Conservation (phyloP, 2,329 filamentous ascomycete species). For the Fusarium sterilihyphosum region DNA sequence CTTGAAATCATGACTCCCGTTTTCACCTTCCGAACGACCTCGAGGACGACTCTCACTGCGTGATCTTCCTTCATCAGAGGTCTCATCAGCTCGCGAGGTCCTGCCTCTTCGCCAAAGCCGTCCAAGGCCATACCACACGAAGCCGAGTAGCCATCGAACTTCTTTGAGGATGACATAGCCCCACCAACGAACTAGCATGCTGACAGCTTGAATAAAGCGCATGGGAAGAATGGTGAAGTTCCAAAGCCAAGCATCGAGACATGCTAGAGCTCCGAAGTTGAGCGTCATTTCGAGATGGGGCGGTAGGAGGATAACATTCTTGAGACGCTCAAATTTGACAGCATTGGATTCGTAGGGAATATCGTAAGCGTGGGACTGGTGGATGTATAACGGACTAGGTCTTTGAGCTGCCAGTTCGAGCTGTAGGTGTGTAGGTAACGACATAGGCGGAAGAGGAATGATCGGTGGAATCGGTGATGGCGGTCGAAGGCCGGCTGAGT, state of each 20-base stretch:
- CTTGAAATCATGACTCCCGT: slow-evolving; percentile 9
- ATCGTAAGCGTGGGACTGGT: slow-evolving; percentile 65
- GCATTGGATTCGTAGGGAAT: slow-evolving; percentile 90
- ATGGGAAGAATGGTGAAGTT: slow-evolving; percentile 95
- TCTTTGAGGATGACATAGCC: slow-evolving; percentile 76
- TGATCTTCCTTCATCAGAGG: slow-evolving; percentile 52
- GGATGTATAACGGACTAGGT: slow-evolving; percentile 73
- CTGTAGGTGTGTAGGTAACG: slow-evolving; percentile 71
- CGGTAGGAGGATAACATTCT: slow-evolving; percentile 88
- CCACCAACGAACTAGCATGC: slow-evolving; percentile 84
- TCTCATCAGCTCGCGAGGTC: slow-evolving; percentile 51
- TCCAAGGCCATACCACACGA: slow-evolving; percentile 82
- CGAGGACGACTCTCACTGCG: slow-evolving; percentile 44
- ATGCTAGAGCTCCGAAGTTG: slow-evolving; percentile 88
- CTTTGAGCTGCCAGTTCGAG: slow-evolving; percentile 70
- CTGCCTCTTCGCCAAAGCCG: slow-evolving; percentile 76
- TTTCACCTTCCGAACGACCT: slow-evolving; percentile 30
- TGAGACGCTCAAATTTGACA: slow-evolving; percentile 89
- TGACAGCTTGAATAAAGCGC: slow-evolving; percentile 83
- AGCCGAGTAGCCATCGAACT: slow-evolving; percentile 74
- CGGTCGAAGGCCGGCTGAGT: slow-evolving; percentile 44
- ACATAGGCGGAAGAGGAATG: slow-evolving; percentile 73
- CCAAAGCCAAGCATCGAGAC: slow-evolving; percentile 95
- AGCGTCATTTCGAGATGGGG: slow-evolving; percentile 85
- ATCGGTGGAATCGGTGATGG: slow-evolving; percentile 62